Evolutionary conservation across 2,329 filamentous ascomycete genomes (phyloP).

Genomic region (Reticulascus tulasneorum): DNA sequence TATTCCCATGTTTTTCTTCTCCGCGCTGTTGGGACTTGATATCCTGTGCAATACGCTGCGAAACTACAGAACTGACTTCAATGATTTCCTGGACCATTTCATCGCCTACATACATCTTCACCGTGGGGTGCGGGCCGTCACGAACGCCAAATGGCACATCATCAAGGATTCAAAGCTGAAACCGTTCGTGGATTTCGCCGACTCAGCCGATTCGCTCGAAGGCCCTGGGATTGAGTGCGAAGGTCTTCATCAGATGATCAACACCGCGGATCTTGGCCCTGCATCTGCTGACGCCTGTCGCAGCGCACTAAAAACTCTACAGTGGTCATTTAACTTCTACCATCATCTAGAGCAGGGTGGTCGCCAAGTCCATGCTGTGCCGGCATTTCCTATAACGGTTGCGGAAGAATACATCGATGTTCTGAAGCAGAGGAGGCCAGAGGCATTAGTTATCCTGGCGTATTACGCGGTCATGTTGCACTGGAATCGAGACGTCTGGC

Average conservation of each 20-base stretch:
- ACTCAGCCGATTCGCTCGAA: slow-evolving; percentile 18
- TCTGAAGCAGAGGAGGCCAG: slow-evolving; percentile 30
- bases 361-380: slow-evolving; percentile 24
- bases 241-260: slow-evolving; percentile 4
- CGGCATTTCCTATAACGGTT: slow-evolving; percentile 26
- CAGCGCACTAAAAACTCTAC: slow-evolving; percentile 23
- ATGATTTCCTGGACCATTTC: slow-evolving; percentile 35
- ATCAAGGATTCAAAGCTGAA: slow-evolving; percentile 31
- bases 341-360: slow-evolving; percentile 17
- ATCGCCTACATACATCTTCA: slow-evolving; percentile 38
- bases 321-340: slow-evolving; percentile 30
- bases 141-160: slow-evolving; percentile 27
- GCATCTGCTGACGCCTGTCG: slow-evolving; percentile 23
- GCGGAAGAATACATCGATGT: slow-evolving; percentile 29
- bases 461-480: slow-evolving; percentile 48
- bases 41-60: slow-evolving; percentile 10
- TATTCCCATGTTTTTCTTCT: slow-evolving; percentile 41
- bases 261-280: slow-evolving; percentile 17
- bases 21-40: slow-evolving; percentile 22
- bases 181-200: slow-evolving; percentile 14
- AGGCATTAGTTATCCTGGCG: slow-evolving; percentile 42
- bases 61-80: slow-evolving; percentile 33
- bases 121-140: slow-evolving; percentile 35
- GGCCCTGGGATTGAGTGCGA: slow-evolving; percentile 27
- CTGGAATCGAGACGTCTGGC: slow-evolving; percentile 32